phyloP scores from a whole-genome alignment of 176 grass and related monocot genomes.

The Lolium rigidum region DNA sequence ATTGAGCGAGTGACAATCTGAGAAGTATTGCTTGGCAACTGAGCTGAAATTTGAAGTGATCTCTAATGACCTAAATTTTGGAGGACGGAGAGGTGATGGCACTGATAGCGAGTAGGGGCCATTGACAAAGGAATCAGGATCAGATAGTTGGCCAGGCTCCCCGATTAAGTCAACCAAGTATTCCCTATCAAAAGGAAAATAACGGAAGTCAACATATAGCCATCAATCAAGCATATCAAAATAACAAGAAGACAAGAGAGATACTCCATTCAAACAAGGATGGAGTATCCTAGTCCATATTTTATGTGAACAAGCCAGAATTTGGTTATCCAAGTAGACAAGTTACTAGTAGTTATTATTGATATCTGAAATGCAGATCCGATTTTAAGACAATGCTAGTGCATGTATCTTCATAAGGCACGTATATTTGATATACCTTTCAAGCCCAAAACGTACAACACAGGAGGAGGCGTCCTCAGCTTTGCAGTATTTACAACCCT shows the following conservation, averaged over 20 bases:
- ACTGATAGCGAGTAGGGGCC: conserved; percentile 78
- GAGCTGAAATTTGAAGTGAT: conserved; percentile 75
- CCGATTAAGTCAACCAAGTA: conserved; percentile 89
- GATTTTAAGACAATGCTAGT: background rate
- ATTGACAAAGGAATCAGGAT: conserved; percentile 93
- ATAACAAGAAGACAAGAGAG: conserved; percentile 11
- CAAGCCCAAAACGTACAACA: conserved; percentile 85
- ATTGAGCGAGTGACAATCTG: conserved; percentile 88
- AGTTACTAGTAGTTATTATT: background rate
- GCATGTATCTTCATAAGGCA: conserved; percentile 21
- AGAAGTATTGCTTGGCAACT: conserved; percentile 92
- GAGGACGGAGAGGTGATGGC: conserved; percentile 84
- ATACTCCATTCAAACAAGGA: background rate
- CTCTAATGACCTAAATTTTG: conserved; percentile 78
- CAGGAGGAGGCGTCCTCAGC: conserved; percentile 87
- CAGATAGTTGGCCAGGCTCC: conserved; percentile 75
- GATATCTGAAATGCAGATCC: background rate
- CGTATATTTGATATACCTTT: conserved; percentile 65
- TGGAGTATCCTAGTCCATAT: background rate
- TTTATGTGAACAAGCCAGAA: conserved; percentile 3
- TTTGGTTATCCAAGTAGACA: conserved; percentile 9
- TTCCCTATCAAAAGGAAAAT: conserved; percentile 71
- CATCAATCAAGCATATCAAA: conserved; percentile 8
- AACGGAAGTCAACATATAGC: conserved; percentile 15
- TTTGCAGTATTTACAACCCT: conserved; percentile 95